Conservation (phyloP, 345 rosid genomes). For the Salix brachista region DNA sequence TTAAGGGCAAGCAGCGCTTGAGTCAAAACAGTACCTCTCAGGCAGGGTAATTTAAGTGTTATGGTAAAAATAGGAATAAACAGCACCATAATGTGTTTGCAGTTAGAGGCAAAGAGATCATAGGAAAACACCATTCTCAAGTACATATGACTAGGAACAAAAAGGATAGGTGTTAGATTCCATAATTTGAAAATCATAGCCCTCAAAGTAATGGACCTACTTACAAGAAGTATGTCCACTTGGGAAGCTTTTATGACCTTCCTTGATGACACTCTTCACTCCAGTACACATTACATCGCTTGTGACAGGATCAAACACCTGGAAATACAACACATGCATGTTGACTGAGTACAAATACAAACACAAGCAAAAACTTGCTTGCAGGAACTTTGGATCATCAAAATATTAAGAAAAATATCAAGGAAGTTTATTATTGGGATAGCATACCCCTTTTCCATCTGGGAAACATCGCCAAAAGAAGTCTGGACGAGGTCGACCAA, state of each 20-base stretch:
- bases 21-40: not conserved
- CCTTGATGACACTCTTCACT: constrained; percentile 60
- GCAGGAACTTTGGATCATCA: not conserved
- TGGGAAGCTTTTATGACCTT: constrained; percentile 94
- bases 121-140: constrained; percentile 1
- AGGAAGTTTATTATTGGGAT: not conserved
- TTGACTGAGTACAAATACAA: constrained; percentile 12
- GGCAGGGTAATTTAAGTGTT: not conserved
- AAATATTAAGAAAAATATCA: not conserved
- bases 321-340: constrained; percentile 15
- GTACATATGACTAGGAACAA: not conserved
- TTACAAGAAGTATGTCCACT: constrained; percentile 95
- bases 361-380: not conserved
- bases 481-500: constrained; percentile 94
- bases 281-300: constrained; percentile 70
- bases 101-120: not conserved
- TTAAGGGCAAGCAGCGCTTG: not conserved
- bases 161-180: constrained; percentile 1
- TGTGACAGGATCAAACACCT: constrained; percentile 63
- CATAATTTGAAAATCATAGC: not conserved
- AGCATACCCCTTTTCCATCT: constrained; percentile 72
- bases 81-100: not conserved
- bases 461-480: constrained; percentile 99
- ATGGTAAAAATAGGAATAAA: not conserved
- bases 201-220: constrained; percentile 17